Conservation (phyloP, 2,329 filamentous ascomycete genomes). For the Fusarium staphyleae region DNA sequence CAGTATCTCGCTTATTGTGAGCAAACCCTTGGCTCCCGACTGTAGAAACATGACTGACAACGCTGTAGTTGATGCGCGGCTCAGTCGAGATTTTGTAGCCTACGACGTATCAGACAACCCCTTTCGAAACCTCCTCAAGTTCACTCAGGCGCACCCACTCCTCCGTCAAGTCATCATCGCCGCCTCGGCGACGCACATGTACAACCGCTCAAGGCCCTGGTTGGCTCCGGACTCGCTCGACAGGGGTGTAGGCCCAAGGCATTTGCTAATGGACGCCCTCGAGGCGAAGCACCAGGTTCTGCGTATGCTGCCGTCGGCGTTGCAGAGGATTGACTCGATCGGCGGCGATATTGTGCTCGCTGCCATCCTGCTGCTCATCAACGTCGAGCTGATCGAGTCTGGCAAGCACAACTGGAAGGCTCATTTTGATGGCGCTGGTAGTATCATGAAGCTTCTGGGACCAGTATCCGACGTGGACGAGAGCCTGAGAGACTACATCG, state of each 20-base stretch:
- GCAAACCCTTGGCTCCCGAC: slow-evolving; percentile 22
- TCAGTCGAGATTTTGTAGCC: slow-evolving; percentile 62
- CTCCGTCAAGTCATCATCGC: slow-evolving; percentile 57
- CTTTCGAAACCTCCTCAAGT: slow-evolving; percentile 54
- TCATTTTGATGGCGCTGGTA: slow-evolving; percentile 55
- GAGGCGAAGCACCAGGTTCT: slow-evolving; percentile 56
- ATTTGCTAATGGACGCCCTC: slow-evolving; percentile 53
- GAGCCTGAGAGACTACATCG: slow-evolving; percentile 52
- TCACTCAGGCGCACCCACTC: slow-evolving; percentile 51
- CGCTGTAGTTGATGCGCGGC: slow-evolving; percentile 52
- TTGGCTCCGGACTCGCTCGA: slow-evolving; percentile 40
- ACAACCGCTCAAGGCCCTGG: slow-evolving; percentile 49
- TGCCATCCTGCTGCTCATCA: slow-evolving; percentile 58
- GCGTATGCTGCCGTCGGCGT: slow-evolving; percentile 49
- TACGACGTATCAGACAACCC: slow-evolving; percentile 56
- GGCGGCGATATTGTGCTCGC: slow-evolving; percentile 53
- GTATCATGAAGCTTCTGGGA: slow-evolving; percentile 52
- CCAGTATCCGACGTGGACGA: slow-evolving; percentile 45
- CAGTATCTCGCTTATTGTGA: slow-evolving; percentile 54
- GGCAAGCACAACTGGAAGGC: slow-evolving; percentile 56
- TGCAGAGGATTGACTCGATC: slow-evolving; percentile 48
- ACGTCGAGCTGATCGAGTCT: slow-evolving; percentile 59
- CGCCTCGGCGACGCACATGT: slow-evolving; percentile 57
- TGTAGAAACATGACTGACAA: slow-evolving; percentile 33
- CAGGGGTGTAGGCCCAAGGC: slow-evolving; percentile 36